A percentile compares a stretch with the other conserved stretches of the same genome.
Conservation (phyloP, 2,329 filamentous ascomycete species). For the Epicoccum sorghinum region DNA sequence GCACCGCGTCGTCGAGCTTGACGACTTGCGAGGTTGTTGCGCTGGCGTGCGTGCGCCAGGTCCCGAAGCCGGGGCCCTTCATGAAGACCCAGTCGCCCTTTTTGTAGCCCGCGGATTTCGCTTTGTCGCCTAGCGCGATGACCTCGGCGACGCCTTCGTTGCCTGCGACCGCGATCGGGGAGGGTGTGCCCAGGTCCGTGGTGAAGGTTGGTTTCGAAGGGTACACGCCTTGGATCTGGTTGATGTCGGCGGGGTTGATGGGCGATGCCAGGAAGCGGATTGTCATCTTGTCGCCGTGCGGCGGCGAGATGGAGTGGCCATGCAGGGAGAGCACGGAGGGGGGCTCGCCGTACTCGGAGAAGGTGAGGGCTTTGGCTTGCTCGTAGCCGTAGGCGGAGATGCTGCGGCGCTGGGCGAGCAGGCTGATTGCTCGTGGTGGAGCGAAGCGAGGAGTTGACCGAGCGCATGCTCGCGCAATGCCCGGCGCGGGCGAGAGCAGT, state of each 20-base stretch:
- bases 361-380: constrained; percentile 81
- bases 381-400: constrained; percentile 77
- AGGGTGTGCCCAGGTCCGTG: constrained; percentile 74
- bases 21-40: constrained; percentile 67
- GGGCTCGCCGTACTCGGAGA: constrained; percentile 76
- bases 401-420: constrained; percentile 45
- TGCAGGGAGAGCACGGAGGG: constrained; percentile 73
- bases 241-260: constrained; percentile 97
- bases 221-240: constrained; percentile 97
- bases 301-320: constrained; percentile 76
- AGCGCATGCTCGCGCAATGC: constrained; percentile 24
- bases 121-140: constrained; percentile 68
- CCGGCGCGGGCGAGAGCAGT: constrained; percentile 25
- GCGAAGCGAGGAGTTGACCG: constrained; percentile 12
- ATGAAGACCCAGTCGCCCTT: constrained; percentile 96
- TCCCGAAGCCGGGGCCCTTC: constrained; percentile 81
- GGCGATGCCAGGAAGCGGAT: constrained; percentile 88
- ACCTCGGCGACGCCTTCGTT: constrained; percentile 97
- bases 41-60: constrained; percentile 91
- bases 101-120: constrained; percentile 60
- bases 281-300: constrained; percentile 72
- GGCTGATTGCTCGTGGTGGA: constrained; percentile 4
- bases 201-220: constrained; percentile 82
- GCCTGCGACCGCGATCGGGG: constrained; percentile 78
- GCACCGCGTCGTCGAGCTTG: constrained; percentile 72